Base-by-base conservation (phyloP, 257 asterid genomes). In the Penstemon davidsonii region DNA sequence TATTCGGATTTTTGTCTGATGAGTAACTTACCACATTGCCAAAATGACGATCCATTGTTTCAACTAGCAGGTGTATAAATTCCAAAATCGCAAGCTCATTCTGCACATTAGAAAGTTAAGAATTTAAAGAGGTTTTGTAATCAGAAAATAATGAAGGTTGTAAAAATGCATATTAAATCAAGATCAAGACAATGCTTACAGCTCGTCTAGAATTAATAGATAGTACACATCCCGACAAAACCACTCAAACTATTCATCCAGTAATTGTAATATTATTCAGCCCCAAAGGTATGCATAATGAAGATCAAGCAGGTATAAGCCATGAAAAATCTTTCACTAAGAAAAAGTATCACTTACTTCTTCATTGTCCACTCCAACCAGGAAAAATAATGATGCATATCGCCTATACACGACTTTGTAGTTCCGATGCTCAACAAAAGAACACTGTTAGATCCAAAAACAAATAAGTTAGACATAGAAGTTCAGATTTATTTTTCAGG, bases 11-110 rank as follows among this genome's bases (percentile, higher is more conserved):
- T 15, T 40, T 62, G 18, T 39, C 38, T 60, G 45, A 41, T 75
- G 50, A n/a, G 69, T 65, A 42, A 79, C 81, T 78, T 79, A 87
- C 97, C 96, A 93, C 97, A 71, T 93, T 93, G 76, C 97, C 99
- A 73, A 93, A 90, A 83, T 93, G 99, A n/a, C 96, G 96, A 77
- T 93, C 99, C 99, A 93, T 93, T 15, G 99, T 93, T 83, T 93
- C 99, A 15, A 93, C 99, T 68, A 93, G 76, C 74, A 93, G 87
- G 76, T 93, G 99, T 66, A 93, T 93, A 75, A 90, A 90, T 76
- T 93, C 98, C 88, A 90, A 69, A 49, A 93, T 93, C 5, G 96
- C 98, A 60, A 93, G 96, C 79, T 93, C 98, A 71, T 93, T 93
- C 99, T 93, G 92, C 76, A 74, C 72, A 62, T 57, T 60, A 60